These are phyloP conservation scores for Hanseniaspora mollemarum DNA, from an alignment of 805 yeast genomes.

Conservation along the genomic window DNA sequence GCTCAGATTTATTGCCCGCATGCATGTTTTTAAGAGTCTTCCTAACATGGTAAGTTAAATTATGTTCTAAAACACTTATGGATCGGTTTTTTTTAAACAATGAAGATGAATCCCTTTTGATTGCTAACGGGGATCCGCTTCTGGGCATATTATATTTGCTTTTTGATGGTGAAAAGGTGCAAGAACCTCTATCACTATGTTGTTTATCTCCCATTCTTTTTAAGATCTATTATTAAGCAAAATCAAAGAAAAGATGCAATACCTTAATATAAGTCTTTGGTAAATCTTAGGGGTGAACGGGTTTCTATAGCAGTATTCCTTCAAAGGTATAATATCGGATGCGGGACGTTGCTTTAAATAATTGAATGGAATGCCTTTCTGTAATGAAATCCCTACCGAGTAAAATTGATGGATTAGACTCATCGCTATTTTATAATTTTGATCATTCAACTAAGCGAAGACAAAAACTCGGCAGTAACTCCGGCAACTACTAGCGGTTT, in stretches of 20 bases:
- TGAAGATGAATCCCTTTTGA: background rate
- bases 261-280: too few relatives aligned
- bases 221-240: too few relatives aligned
- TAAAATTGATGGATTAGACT: too few relatives aligned
- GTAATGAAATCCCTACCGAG: too few relatives aligned
- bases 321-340: too few relatives aligned
- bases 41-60: conserved; percentile 14
- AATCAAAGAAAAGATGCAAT: too few relatives aligned
- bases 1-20: background rate
- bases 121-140: background rate
- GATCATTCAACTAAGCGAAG: background rate
- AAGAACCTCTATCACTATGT: too few relatives aligned
- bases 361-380: too few relatives aligned
- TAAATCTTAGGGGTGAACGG: too few relatives aligned
- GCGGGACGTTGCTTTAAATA: too few relatives aligned
- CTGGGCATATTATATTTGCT: background rate
- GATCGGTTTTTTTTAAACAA: background rate
- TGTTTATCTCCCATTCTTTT: too few relatives aligned
- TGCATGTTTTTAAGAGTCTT: conserved; percentile 8
- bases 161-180: background rate
- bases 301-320: too few relatives aligned
- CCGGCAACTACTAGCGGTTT: background rate
- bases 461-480: background rate
- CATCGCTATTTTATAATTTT: background rate
- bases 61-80: conserved; percentile 13